Conservation (phyloP, 2,329 filamentous ascomycete genomes). For the Claviceps sp. region DNA sequence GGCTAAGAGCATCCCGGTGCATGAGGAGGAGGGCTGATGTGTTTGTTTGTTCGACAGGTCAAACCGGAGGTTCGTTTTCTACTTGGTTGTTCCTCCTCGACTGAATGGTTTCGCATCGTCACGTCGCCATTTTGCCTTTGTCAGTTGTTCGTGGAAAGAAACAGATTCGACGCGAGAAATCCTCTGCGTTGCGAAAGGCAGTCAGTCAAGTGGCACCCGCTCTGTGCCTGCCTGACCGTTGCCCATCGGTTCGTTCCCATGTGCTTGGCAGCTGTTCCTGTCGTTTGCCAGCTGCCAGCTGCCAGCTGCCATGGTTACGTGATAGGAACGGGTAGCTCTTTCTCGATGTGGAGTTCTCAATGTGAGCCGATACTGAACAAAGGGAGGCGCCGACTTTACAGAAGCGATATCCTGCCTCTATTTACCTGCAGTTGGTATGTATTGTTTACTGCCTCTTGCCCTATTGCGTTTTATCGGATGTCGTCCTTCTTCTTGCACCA, state of each 20-base stretch:
- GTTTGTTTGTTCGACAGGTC: neutral
- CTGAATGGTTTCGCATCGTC: neutral
- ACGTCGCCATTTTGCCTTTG: neutral
- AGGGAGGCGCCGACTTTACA: constrained; percentile 1
- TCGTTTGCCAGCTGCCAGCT: constrained; percentile 4
- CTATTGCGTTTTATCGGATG: neutral
- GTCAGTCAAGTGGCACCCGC: constrained; percentile 1
- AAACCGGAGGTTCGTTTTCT: neutral
- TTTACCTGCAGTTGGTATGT: neutral
- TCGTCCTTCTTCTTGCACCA: neutral
- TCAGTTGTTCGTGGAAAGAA: neutral
- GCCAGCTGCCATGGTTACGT: constrained; percentile 1
- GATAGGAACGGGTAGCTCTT: neutral
- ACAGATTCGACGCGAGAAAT: neutral
- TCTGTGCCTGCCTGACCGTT: neutral
- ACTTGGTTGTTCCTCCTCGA: neutral
- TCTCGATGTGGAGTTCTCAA: constrained; percentile 1
- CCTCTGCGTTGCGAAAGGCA: neutral
- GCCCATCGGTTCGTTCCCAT: neutral
- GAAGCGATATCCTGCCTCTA: neutral
- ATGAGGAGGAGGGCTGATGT: neutral
- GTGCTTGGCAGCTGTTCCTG: constrained; percentile 1
- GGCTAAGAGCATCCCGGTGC: constrained; percentile 3
- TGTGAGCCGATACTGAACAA: constrained; percentile 5
- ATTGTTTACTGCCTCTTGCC: neutral